Evolutionary conservation across 495 filamentous ascomycete genomes (phyloP).

Genomic region (Penicillium atrosanguineum): DNA sequence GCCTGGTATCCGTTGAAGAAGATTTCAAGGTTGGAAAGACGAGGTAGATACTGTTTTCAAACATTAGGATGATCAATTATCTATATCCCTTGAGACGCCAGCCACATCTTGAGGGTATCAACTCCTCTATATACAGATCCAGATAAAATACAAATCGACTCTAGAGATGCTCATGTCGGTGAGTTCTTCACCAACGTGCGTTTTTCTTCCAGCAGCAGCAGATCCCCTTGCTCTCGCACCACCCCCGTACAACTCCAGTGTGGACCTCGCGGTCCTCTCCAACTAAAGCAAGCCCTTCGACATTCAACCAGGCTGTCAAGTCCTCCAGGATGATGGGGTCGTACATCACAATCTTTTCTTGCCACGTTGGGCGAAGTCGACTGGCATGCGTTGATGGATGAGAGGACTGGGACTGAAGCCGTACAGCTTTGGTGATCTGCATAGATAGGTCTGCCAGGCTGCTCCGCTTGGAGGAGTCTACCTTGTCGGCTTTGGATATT

Average conservation of each 20-base stretch:
- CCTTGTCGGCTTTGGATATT: neutral
- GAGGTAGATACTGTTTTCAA: neutral
- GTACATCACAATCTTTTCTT: constrained; percentile 91
- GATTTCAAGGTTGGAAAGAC: too few relatives aligned
- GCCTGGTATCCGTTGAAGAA: too few relatives aligned
- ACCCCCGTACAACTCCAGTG: constrained; percentile 62
- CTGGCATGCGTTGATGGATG: constrained; percentile 4
- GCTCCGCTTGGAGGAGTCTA: constrained; percentile 1
- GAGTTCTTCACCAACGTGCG: constrained; percentile 16
- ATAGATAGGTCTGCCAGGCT: constrained; percentile 47
- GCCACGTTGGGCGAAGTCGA: constrained; percentile 57
- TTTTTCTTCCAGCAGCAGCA: constrained; percentile 57
- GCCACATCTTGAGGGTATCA: neutral
- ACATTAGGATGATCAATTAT: neutral
- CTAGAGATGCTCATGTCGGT: neutral
- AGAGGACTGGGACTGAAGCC: constrained; percentile 40
- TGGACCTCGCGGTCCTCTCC: constrained; percentile 66
- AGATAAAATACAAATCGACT: neutral
- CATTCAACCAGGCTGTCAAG: constrained; percentile 78
- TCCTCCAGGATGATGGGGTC: constrained; percentile 91
- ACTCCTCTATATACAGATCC: neutral
- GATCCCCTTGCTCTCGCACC: constrained; percentile 82
- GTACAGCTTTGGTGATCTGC: constrained; percentile 65
- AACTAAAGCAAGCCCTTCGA: constrained; percentile 58
- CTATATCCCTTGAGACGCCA: neutral